Evolutionary conservation across 768 basidiomycete species (phyloP).

Genomic region (Hypsizygus marmoreus): DNA sequence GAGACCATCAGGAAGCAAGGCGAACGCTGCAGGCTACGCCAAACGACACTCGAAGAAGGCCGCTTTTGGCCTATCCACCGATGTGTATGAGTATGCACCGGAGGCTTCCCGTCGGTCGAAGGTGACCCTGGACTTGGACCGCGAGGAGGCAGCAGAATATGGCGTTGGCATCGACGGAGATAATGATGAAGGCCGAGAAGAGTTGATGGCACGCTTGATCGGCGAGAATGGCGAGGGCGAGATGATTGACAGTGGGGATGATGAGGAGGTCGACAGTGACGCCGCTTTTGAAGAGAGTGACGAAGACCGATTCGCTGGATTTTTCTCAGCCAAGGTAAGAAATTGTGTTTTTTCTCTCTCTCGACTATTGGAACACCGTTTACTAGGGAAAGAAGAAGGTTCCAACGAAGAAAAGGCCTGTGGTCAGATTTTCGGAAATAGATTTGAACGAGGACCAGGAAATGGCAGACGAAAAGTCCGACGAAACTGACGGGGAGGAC

Average conservation of each 20-base stretch:
- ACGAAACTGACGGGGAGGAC: constrained; percentile 41
- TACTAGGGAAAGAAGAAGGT: constrained; percentile 25
- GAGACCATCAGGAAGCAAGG: constrained; percentile 27
- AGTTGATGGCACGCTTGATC: constrained; percentile 47
- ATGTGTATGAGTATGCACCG: constrained; percentile 68
- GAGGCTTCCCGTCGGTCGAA: constrained; percentile 53
- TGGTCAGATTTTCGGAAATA: constrained; percentile 54
- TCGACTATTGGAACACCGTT: constrained; percentile 13
- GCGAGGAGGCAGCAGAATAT: constrained; percentile 49
- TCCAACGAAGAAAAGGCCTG: constrained; percentile 28
- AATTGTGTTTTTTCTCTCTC: constrained; percentile 1
- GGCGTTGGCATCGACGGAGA: constrained; percentile 45
- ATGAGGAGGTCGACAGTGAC: constrained; percentile 87
- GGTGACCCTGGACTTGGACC: constrained; percentile 55
- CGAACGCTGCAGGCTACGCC: constrained; percentile 51
- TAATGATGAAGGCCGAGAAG: constrained; percentile 38
- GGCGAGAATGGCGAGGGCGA: constrained; percentile 55
- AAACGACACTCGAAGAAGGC: constrained; percentile 52
- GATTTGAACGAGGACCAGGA: constrained; percentile 66
- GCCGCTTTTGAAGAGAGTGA: constrained; percentile 83
- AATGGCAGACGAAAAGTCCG: constrained; percentile 33
- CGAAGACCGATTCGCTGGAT: constrained; percentile 75
- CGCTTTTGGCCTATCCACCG: constrained; percentile 35
- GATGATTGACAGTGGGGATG: constrained; percentile 65
- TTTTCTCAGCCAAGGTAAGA: constrained; percentile 50